Evolutionary conservation across 1,284 basidiomycete species (phyloP), one percentile per base, ranked within the genome.

Genomic region (Ganoderma resinaceum): DNA sequence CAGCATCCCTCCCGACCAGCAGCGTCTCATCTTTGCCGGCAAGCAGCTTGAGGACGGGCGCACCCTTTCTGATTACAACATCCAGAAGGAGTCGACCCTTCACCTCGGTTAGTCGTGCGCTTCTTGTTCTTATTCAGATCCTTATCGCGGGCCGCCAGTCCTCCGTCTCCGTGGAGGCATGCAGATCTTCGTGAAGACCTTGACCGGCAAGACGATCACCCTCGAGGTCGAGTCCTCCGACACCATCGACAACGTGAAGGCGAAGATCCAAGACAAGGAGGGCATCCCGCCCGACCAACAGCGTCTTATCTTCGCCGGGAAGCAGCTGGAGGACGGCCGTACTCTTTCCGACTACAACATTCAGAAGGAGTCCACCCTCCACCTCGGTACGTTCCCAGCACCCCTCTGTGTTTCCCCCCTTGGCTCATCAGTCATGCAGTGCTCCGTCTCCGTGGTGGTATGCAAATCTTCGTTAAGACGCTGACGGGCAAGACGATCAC

Each of bases 151-250:
- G 18, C 62, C 31, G 11, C 61, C 26, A 76, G 75, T 76, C 63
- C 83, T 92, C 57, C 86, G 90, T 77, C 84, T 93, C 62, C 88
- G 91, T 76, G 91, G 91, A 76, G 91, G 90, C 75, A 93, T 93
- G 92, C 92, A 93, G 81, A 93, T 94, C 77, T 94, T 94, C 78
- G 91, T 94, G 53, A 93, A 93, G 82, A 90, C 87, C 71, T 82
- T 95, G 63, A 95, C 95, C 42, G 94, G 94, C 75, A 95, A 95
- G 87, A 93, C 93, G 63, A 95, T 95, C 83, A 94, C 93, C 68
- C 88, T 94, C 71, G 93, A 95, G 83, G 92, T 95, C 61, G 92
- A 94, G 83, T 92, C 91, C n/a, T 91, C 89, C 4, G 92, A 94
- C 82, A 93, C 92, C 63, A 93, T 93, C 77, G 91, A 93, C 82